A percentile compares a stretch with the other conserved stretches of the same genome.
phyloP scores from a whole-genome alignment of 345 rosid genomes.

The Salix koriyanagi region DNA sequence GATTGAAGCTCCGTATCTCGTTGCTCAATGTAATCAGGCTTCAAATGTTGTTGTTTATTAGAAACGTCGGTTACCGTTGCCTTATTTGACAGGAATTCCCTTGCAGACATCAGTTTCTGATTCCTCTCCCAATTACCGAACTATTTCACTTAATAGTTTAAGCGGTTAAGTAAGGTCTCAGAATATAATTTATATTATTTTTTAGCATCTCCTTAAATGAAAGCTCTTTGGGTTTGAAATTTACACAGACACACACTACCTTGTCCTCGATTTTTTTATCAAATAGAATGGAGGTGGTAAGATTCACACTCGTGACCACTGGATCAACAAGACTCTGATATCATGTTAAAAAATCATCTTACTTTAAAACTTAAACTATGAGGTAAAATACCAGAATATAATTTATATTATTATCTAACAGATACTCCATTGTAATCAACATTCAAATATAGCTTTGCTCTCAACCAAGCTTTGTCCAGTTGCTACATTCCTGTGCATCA shows the following conservation, averaged over 20 bases:
- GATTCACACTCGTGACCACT: too few relatives aligned
- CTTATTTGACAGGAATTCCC: conserved; percentile 40
- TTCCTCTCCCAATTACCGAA: conserved; percentile 12
- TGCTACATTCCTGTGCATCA: conserved; percentile 26
- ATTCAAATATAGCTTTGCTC: conserved; percentile 36
- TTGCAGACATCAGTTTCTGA: conserved; percentile 28
- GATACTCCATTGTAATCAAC: conserved; percentile 34
- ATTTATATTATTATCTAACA: too few relatives aligned
- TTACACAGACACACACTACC: too few relatives aligned
- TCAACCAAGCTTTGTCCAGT: conserved; percentile 26
- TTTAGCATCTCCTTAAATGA: too few relatives aligned
- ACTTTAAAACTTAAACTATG: too few relatives aligned
- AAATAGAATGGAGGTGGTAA: too few relatives aligned
- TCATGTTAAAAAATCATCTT: too few relatives aligned
- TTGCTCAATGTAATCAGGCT: conserved; percentile 17
- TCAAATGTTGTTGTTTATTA: conserved; percentile 11
- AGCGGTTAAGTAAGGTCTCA: rapidly evolving
- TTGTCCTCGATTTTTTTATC: too few relatives aligned
- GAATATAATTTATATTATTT: too few relatives aligned
- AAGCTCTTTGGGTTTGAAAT: too few relatives aligned
- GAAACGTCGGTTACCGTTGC: conserved; percentile 15
- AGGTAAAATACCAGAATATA: too few relatives aligned
- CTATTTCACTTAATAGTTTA: background rate
- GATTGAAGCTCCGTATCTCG: conserved; percentile 24
- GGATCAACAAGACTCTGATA: too few relatives aligned